Conservation (phyloP, 306 rosid species). For the Gastrolobium bilobum region DNA sequence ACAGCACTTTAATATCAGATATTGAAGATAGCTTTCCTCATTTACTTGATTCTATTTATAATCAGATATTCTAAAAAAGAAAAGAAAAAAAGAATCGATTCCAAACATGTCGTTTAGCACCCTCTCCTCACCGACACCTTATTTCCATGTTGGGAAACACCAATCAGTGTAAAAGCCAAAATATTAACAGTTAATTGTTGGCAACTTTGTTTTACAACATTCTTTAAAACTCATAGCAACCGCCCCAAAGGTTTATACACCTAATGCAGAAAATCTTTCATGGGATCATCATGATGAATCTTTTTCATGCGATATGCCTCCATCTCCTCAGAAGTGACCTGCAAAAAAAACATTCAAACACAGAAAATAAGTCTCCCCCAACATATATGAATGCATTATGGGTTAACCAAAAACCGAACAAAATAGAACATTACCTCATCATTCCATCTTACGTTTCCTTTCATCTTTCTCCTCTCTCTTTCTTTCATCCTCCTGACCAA, state of each 20-base stretch:
- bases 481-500: constrained; percentile 65
- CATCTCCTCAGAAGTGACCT: constrained; percentile 68
- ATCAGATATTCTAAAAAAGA: no score
- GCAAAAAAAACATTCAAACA: constrained; percentile 19
- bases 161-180: background rate
- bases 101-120: background rate
- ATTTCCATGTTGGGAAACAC: constrained; percentile 20
- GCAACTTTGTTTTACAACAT: constrained; percentile 4
- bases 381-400: background rate
- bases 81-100: background rate
- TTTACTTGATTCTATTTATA: no score
- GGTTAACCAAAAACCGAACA: background rate
- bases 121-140: background rate
- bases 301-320: constrained; percentile 66
- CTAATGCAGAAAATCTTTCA: constrained; percentile 60
- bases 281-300: constrained; percentile 64
- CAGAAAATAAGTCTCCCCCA: background rate
- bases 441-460: constrained; percentile 69
- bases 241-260: constrained; percentile 1
- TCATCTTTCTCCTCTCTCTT: constrained; percentile 74
- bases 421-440: constrained; percentile 55
- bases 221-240: constrained; percentile 1
- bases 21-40: no score
- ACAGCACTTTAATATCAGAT: no score
- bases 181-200: background rate